Percentiles rank a stretch among this genome's conserved stretches.
Conservation (phyloP, 441 rosid species). For the Brassica hybrid region DNA sequence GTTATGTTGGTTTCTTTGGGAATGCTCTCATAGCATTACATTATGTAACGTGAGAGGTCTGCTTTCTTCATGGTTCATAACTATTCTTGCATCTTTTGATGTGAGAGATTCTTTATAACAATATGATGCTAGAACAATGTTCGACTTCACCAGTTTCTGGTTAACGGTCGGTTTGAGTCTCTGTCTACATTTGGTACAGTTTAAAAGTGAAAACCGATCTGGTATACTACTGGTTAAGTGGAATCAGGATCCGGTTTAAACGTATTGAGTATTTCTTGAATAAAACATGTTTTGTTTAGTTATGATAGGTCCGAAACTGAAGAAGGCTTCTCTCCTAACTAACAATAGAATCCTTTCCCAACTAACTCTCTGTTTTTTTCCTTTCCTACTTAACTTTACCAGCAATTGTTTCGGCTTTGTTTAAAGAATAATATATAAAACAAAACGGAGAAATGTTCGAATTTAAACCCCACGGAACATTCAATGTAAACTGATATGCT, state of each 20-base stretch:
- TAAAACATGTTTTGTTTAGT: conserved; percentile 27
- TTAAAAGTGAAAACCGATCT: not conserved
- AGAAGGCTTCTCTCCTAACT: conserved; percentile 41
- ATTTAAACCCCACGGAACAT: conserved; percentile 18
- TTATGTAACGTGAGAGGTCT: not conserved
- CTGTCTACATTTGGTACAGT: conserved; percentile 2
- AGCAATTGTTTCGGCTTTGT: conserved; percentile 19
- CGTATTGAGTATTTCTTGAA: not conserved
- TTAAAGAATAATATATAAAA: not conserved
- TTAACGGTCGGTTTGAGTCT: conserved; percentile 10
- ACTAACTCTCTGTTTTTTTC: conserved; percentile 24
- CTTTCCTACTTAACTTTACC: conserved; percentile 43
- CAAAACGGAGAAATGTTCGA: not conserved
- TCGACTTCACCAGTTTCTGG: conserved; percentile 18
- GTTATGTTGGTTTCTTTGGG: conserved; percentile 15
- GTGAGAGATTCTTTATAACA: conserved; percentile 8
- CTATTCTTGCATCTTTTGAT: not conserved
- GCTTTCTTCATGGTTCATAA: not conserved
- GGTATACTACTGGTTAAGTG: conserved; percentile 12
- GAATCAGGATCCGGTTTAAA: conserved; percentile 20
- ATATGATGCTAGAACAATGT: conserved; percentile 1
- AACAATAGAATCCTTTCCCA: conserved; percentile 37
- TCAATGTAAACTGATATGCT: conserved; percentile 16
- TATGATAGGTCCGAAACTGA: conserved; percentile 37
- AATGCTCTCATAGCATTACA: not conserved